A percentile compares a stretch with the other conserved stretches of the same genome.
These are phyloP conservation scores for Ramaria rubella DNA, from an alignment of 768 basidiomycete species.

Conservation along the genomic window DNA sequence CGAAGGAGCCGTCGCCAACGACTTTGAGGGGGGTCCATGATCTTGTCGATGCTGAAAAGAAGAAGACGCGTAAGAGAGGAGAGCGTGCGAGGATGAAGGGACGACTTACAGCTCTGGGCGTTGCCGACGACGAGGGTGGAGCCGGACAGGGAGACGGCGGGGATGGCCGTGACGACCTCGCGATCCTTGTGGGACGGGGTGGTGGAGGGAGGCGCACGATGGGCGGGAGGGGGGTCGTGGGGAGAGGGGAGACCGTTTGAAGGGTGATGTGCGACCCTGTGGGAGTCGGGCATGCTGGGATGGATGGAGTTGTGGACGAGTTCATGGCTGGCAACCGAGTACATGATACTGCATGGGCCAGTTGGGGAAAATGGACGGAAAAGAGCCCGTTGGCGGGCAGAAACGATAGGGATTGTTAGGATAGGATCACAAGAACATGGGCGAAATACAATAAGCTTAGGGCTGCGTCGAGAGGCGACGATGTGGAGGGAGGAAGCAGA, in stretches of 20 bases:
- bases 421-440: constrained; percentile 11
- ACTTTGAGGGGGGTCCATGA: constrained; percentile 94
- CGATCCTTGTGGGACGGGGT: constrained; percentile 48
- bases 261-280: constrained; percentile 13
- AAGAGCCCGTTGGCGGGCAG: background rate
- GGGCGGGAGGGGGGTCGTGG: constrained; percentile 8
- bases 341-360: constrained; percentile 49
- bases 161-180: constrained; percentile 64
- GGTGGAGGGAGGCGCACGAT: constrained; percentile 13
- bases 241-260: constrained; percentile 20
- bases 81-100: constrained; percentile 8
- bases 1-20: constrained; percentile 97
- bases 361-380: background rate
- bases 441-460: constrained; percentile 24
- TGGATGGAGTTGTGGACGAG: constrained; percentile 30
- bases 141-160: constrained; percentile 66
- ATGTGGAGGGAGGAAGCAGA: constrained; percentile 11
- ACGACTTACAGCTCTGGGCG: constrained; percentile 58
- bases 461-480: constrained; percentile 16
- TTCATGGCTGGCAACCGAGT: constrained; percentile 41
- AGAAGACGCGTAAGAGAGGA: constrained; percentile 11
- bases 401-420: background rate
- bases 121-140: constrained; percentile 68
- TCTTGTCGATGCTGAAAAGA: constrained; percentile 63
- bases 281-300: constrained; percentile 15